Base-by-base conservation (phyloP, 106 monocot species). In the Allium fistulosum region DNA sequence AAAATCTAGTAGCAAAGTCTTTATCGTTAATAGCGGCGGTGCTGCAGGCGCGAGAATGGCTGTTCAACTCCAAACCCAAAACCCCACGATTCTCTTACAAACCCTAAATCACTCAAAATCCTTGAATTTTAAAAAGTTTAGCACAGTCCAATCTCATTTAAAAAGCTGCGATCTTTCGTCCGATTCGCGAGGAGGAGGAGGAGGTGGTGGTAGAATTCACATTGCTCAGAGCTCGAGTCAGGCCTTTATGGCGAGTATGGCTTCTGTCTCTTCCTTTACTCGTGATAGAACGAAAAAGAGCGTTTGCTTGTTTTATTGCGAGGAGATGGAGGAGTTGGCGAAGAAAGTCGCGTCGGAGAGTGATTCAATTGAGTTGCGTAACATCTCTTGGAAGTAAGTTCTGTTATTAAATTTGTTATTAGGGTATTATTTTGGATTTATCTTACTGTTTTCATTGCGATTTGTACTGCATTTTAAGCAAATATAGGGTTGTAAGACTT, bases 281-380 rank as follows among this genome's bases (percentile, higher is more conserved):
- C 76, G 66, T 18, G 78, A 53, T 47, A 65, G 82, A 74, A 61
- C 79, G 62, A 81, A 76, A 76, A 92, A 90, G 89, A 84, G 58
- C 46, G 87, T 99, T 0, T 78, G 79, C 64, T 80, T 99, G 47
- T 93, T 99, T 72, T 87, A 83, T 79, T 99, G 90, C 82, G 82
- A 92, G 84, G 97, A 93, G 81, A 92, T 82, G 74, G 61, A 66
- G 71, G 90, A 87, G 49, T 75, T 99, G 51, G 97, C 97, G 46
- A 73, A 92, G 72, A 76, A 78, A 45, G 65, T 99, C 49, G 87
- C 93, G 26, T 13, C 48, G 52, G 90, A 87, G 79, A 90, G 81
- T 75, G 97, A 99, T 48, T 65, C 82, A 72, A 87, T 99, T 27
- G 77, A 99, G 79, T 89, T 99, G 27, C 81, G 87, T 17, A 83